Percentiles rank a stretch among this genome's conserved stretches.
These are phyloP conservation scores for Podosphaera xanthii DNA, from an alignment of 2,329 filamentous ascomycete species.

Conservation along the genomic window DNA sequence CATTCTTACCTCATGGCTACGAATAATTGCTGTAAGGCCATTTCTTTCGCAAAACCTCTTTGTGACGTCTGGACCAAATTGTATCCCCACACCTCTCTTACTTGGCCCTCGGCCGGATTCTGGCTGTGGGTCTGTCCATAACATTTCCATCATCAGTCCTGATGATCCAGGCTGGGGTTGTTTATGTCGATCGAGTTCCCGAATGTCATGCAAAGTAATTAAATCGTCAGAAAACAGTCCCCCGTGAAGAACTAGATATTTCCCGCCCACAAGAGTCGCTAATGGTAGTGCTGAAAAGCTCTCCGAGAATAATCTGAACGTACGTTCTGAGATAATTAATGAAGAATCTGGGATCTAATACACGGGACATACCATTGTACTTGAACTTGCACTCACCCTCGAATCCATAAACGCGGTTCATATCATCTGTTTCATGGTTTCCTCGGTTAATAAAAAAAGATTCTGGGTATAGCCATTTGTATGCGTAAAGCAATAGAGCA, in stretches of 20 bases:
- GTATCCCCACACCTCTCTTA: constrained; percentile 88
- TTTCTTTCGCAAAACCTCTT: constrained; percentile 95
- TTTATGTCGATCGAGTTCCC: constrained; percentile 73
- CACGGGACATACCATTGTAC: constrained; percentile 52
- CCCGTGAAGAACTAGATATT: constrained; percentile 81
- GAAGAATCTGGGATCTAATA: constrained; percentile 4
- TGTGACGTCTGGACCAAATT: constrained; percentile 91
- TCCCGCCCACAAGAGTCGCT: constrained; percentile 74
- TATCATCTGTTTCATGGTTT: constrained; percentile 97
- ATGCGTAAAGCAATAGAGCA: constrained; percentile 75
- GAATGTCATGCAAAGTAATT: constrained; percentile 74
- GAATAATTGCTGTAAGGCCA: constrained; percentile 79
- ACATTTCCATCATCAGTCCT: constrained; percentile 99
- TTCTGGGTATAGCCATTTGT: constrained; percentile 82
- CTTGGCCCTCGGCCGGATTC: constrained; percentile 71
- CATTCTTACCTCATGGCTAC: constrained; percentile 96
- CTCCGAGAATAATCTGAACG: constrained; percentile 95
- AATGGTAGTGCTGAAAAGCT: constrained; percentile 87
- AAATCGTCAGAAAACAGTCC: constrained; percentile 93
- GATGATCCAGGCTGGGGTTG: constrained; percentile 84
- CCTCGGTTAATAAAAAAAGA: constrained; percentile 90
- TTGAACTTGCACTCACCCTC: constrained; percentile 97
- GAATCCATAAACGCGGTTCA: constrained; percentile 97
- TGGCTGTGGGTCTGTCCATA: constrained; percentile 92
- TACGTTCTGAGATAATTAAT: constrained; percentile 21